Evolutionary conservation across 768 basidiomycete genomes (phyloP).

Genomic region (Macrolepiota dolichaula): DNA sequence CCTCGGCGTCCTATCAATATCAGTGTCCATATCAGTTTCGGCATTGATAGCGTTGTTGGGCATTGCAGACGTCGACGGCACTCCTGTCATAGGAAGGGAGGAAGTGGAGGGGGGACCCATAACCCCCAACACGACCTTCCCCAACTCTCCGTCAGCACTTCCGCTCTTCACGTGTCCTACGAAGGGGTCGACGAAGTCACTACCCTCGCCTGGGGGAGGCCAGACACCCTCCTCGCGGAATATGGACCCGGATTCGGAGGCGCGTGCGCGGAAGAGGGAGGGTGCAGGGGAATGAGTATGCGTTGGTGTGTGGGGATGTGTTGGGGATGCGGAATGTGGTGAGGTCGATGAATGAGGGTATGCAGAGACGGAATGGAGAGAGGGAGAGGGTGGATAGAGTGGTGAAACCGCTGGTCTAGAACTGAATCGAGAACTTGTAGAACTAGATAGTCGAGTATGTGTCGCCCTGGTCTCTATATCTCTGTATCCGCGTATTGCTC

Average conservation of each 20-base stretch:
- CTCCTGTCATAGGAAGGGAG: not conserved
- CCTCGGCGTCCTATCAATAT: too few relatives aligned
- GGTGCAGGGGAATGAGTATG: constrained; percentile 26
- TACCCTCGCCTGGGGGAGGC: constrained; percentile 34
- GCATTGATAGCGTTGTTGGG: not conserved
- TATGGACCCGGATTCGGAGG: constrained; percentile 41
- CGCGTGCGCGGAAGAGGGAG: constrained; percentile 34
- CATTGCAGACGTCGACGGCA: not conserved
- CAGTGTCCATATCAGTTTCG: not conserved
- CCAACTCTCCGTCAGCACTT: constrained; percentile 27
- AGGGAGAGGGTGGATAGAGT: not conserved
- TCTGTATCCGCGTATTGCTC: constrained; percentile 3
- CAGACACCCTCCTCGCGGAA: constrained; percentile 44
- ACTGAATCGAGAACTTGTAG: not conserved
- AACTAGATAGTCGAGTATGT: not conserved
- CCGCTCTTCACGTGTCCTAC: constrained; percentile 38
- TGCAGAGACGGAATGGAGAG: not conserved
- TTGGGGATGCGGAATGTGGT: not conserved
- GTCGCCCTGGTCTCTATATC: not conserved
- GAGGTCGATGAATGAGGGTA: not conserved
- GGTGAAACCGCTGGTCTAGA: not conserved
- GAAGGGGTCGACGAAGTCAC: constrained; percentile 37
- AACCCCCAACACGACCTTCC: not conserved
- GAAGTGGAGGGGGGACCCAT: not conserved
- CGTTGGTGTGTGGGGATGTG: not conserved